Evolutionary conservation across 176 grass and related monocot species (phyloP), one percentile per base, ranked within the genome.

Genomic region (Puya raimondii): DNA sequence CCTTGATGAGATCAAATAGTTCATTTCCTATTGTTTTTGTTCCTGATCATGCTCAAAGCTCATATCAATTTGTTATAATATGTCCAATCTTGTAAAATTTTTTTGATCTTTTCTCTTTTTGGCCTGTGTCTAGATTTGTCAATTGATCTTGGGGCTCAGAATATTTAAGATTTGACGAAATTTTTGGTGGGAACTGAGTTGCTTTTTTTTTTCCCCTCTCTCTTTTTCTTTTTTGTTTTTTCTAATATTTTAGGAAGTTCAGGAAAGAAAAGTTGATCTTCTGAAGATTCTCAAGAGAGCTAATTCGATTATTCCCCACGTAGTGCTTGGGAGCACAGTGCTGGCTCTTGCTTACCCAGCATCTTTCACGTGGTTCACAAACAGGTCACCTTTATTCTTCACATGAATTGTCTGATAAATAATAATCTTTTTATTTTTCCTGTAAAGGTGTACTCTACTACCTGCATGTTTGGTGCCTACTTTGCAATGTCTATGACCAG

Each of bases 311-410:
- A 92, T 97, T 33, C 94, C 94, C 50, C 94, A 97, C n/a, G 51
- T 92, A 23, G 94, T 97, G 18, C 77, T 97, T 64, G 86, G 81
- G 63, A 97, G 94, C 69, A 97, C 94, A 49, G 56, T 92, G 47
- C 82, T 97, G 50, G 94, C 94, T 10, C 86, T 97, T 71, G 74
- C 84, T 75, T 92, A 92, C 63, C 94, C 94, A 5, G 84, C 89
- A 52, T 97, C 94, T 6, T 97, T 97, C 69, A 86, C 89, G 74
- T 97, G 89, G 94, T 97, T 97, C 77, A 97, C 94, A 64, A 97
- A 78, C 77, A 90, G 89, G 89, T 97, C 11, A 29, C 70, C 56
- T 69, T 23, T 48, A 49, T 17, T 29, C 33, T 9, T 67, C 14
- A 12, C n/a, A 21, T 69, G 8, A 16, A 11, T 57, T 14, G 3